Evolutionary conservation across 176 grass and related monocot genomes (phyloP).

Genomic region (Zea mays): DNA sequence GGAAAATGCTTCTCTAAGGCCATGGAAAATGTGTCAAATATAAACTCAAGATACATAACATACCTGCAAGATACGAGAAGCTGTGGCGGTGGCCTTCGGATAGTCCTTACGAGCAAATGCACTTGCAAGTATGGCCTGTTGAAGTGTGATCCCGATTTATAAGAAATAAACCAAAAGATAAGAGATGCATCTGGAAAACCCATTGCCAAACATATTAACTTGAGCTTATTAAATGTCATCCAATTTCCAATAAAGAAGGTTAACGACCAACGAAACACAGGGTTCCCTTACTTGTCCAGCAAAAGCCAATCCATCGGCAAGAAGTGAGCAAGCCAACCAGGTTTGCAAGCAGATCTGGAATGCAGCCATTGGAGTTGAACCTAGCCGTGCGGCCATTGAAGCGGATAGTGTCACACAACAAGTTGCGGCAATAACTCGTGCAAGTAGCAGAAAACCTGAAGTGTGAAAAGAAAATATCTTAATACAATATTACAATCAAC

Average conservation of each 20-base stretch:
- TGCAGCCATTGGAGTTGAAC: constrained; percentile 81
- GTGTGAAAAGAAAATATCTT: constrained; percentile 1
- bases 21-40: not conserved
- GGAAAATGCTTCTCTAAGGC: not conserved
- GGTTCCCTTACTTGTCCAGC: constrained; percentile 68
- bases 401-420: constrained; percentile 88
- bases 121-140: constrained; percentile 83
- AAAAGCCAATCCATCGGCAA: constrained; percentile 93
- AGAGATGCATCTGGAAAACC: not conserved
- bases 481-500: constrained; percentile 11
- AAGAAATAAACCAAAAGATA: constrained; percentile 19
- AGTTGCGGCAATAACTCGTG: constrained; percentile 78
- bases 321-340: constrained; percentile 85
- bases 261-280: constrained; percentile 4
- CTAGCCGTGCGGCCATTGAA: constrained; percentile 74
- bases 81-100: constrained; percentile 50
- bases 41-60: not conserved
- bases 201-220: not conserved
- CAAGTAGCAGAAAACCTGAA: constrained; percentile 66
- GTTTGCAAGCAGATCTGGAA: constrained; percentile 95
- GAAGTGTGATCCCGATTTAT: constrained; percentile 15
- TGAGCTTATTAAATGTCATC: not conserved
- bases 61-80: constrained; percentile 84
- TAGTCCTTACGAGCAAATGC: constrained; percentile 77
- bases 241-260: not conserved